These are phyloP conservation scores for Hura crepitans DNA, from an alignment of 441 rosid species.

Conservation along the genomic window DNA sequence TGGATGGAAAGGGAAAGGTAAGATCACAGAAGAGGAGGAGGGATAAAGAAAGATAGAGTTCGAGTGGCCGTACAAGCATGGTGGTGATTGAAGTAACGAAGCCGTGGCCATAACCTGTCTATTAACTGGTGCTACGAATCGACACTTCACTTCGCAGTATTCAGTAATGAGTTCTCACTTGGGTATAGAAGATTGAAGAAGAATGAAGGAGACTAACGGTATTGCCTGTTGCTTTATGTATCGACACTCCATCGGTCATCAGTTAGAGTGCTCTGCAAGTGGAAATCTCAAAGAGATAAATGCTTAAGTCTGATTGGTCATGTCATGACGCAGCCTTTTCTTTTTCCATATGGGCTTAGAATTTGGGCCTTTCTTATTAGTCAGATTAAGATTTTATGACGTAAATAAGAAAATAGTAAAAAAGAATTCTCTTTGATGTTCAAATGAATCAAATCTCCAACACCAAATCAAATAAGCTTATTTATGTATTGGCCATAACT, in stretches of 20 bases:
- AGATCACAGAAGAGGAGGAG: slow-evolving; percentile 35
- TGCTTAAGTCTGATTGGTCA: background rate
- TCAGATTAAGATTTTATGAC: too few species aligned
- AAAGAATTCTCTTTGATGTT: too few species aligned
- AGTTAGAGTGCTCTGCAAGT: background rate
- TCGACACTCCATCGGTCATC: background rate
- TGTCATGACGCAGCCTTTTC: background rate
- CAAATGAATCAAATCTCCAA: too few species aligned
- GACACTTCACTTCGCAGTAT: too few species aligned
- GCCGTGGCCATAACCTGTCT: slow-evolving; percentile 28
- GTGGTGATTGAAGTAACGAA: slow-evolving; percentile 38
- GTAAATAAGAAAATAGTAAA: too few species aligned
- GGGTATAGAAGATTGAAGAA: background rate
- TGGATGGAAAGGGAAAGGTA: slow-evolving; percentile 35
- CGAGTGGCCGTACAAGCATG: slow-evolving; percentile 26
- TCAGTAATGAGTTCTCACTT: background rate
- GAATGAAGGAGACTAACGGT: slow-evolving; percentile 5
- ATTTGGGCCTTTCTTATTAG: too few species aligned
- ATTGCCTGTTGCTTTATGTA: background rate
- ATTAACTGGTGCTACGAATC: background rate
- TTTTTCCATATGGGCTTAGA: background rate
- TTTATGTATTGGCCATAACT: too few species aligned
- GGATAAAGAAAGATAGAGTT: slow-evolving; percentile 29
- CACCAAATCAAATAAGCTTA: too few species aligned
- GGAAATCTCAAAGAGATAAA: background rate